A percentile compares a stretch with the other conserved stretches of the same genome.
These are phyloP conservation scores for Zoysia pacifica DNA, from an alignment of 176 grass and related monocot genomes.

Conservation along the genomic window DNA sequence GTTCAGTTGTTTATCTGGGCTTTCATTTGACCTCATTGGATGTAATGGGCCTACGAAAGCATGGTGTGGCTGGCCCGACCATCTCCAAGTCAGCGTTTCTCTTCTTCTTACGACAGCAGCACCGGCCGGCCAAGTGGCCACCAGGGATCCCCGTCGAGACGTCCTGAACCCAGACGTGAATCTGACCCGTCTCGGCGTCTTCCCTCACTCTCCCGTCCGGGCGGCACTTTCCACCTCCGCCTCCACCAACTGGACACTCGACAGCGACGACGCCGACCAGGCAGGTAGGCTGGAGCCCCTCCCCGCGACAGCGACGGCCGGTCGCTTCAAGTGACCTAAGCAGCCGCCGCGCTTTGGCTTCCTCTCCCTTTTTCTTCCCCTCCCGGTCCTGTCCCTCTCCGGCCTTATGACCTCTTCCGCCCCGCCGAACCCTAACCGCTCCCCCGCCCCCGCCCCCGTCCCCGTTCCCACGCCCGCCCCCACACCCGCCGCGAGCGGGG, in stretches of 20 bases:
- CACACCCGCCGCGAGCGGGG: slow-evolving; percentile 35
- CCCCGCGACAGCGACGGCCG: slow-evolving; percentile 70
- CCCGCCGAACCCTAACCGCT: slow-evolving; percentile 67
- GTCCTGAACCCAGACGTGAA: not conserved
- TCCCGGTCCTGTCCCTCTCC: slow-evolving; percentile 29
- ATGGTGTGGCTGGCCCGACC: not conserved
- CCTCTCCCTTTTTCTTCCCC: not conserved
- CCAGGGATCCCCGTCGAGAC: not conserved
- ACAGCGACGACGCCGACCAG: slow-evolving; percentile 52
- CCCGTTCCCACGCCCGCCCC: slow-evolving; percentile 34
- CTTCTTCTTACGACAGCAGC: not conserved
- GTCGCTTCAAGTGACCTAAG: slow-evolving; percentile 66
- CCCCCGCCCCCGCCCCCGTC: slow-evolving; percentile 55
- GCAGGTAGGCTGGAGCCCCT: not conserved
- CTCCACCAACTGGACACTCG: slow-evolving; percentile 38
- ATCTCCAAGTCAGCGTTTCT: not conserved
- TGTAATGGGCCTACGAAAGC: not conserved
- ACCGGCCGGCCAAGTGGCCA: not conserved
- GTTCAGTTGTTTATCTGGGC: not conserved
- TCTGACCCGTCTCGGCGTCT: not conserved
- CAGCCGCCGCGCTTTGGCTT: not conserved
- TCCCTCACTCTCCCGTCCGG: not conserved
- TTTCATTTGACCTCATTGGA: not conserved
- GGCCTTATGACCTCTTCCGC: slow-evolving; percentile 81
- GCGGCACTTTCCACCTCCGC: slow-evolving; percentile 30